Percentiles rank a stretch among this genome's conserved stretches.
These are phyloP conservation scores for Endocladia muricata DNA, from an alignment of 31 red algal genomes.

Conservation along the genomic window DNA sequence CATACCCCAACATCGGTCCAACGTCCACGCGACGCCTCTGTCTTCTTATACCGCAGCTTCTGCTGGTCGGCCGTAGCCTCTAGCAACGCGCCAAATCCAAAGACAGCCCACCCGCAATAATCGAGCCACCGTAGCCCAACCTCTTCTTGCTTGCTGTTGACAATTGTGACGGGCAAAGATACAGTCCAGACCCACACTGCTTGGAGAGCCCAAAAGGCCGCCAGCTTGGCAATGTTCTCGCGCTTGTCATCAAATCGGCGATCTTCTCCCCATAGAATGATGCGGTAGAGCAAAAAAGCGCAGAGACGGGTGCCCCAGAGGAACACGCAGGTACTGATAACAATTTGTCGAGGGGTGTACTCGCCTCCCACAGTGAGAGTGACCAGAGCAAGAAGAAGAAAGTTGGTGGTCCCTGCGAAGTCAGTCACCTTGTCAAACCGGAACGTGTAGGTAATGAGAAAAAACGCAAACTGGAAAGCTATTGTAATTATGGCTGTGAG, in stretches of 20 bases:
- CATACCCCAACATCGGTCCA: slow-evolving; percentile 90
- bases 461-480: slow-evolving; percentile 81
- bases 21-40: slow-evolving; percentile 16
- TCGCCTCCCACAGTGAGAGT: slow-evolving; percentile 45
- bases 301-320: slow-evolving; percentile 80
- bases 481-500: slow-evolving; percentile 78
- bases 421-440: slow-evolving; percentile 96
- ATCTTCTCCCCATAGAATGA: slow-evolving; percentile 92
- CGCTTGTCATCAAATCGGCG: slow-evolving; percentile 87
- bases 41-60: slow-evolving; percentile 76
- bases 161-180: slow-evolving; percentile 71
- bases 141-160: slow-evolving; percentile 54
- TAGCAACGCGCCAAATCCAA: slow-evolving; percentile 54
- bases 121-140: slow-evolving; percentile 49
- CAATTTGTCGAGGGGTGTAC: slow-evolving; percentile 65
- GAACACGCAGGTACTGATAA: slow-evolving; percentile 64
- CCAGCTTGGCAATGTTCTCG: slow-evolving; percentile 56
- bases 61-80: slow-evolving; percentile 92
- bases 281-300: slow-evolving; percentile 82
- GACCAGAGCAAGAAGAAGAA: slow-evolving; percentile 73
- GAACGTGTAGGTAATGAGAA: slow-evolving; percentile 68
- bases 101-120: slow-evolving; percentile 87
- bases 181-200: slow-evolving; percentile 90
- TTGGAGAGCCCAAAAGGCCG: slow-evolving; percentile 89
- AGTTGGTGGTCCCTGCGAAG: slow-evolving; percentile 92